Evolutionary conservation across 352 stramenopile species (phyloP).

Genomic region (Hyaloperonospora arabidopsidis): DNA sequence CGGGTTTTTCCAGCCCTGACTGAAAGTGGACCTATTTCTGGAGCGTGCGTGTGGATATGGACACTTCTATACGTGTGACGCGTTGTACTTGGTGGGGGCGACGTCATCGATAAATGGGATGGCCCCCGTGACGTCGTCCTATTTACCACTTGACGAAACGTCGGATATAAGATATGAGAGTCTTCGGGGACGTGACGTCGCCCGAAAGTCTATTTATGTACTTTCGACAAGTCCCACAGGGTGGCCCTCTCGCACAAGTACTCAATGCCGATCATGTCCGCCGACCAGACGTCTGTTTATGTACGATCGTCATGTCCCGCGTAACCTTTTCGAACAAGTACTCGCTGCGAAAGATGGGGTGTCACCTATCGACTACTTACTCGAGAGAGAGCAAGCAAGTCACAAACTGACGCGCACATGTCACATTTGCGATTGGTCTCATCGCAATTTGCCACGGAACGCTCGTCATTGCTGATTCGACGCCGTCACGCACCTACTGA

Average conservation of each 20-base stretch:
- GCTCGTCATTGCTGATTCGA: conserved; percentile 26
- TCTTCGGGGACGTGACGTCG: conserved; percentile 5
- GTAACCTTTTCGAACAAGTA: conserved; percentile 9
- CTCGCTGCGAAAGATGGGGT: not conserved
- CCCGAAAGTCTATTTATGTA: conserved; percentile 10
- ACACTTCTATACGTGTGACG: conserved; percentile 3
- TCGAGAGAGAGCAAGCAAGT: conserved; percentile 7
- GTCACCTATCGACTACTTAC: not conserved
- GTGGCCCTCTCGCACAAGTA: conserved; percentile 9
- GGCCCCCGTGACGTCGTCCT: not conserved
- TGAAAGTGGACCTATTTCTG: too few species aligned
- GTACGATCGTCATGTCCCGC: conserved; percentile 11
- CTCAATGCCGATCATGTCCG: too few species aligned
- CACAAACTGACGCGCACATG: conserved; percentile 13
- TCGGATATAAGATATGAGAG: too few species aligned
- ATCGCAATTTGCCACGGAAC: conserved; percentile 4
- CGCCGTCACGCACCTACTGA: conserved; percentile 4
- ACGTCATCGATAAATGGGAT: conserved; percentile 11
- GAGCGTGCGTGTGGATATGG: too few species aligned
- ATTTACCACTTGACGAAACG: not conserved
- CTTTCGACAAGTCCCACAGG: conserved; percentile 11
- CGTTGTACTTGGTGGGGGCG: conserved; percentile 7
- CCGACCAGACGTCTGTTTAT: conserved; percentile 13
- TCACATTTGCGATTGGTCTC: conserved; percentile 22
- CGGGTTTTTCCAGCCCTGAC: too few species aligned